Base-by-base conservation (phyloP, 148 eudicot species). In the Arctostaphylos glauca region DNA sequence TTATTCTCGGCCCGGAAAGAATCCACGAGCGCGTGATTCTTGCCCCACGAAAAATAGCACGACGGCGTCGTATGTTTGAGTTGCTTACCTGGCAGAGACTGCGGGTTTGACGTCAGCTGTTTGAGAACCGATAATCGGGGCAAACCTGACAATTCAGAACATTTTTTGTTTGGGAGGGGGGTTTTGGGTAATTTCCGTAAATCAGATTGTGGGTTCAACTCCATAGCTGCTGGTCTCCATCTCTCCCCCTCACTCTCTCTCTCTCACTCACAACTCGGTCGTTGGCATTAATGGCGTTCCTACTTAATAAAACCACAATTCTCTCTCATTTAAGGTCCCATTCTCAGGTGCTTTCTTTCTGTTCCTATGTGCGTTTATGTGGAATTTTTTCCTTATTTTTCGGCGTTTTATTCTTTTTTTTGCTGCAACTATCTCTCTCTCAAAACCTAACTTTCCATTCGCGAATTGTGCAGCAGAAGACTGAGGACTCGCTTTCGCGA, bases 241-340 rank as follows among this genome's bases (percentile, higher is more conserved):
- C 14, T 16, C 66, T 19, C 52, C 21, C 44, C 21, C 71, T 59
- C 73, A 64, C 80, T 78, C 81, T 43, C 81, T 74, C 80, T 41
- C 76, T 52, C 76, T 43, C 16, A n/a, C n/a, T n/a, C n/a, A n/a
- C n/a, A 60, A 76, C 79, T 46, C 79, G 9, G 43, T 18, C 19
- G 21, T 50, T 59, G 79, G 75, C 76, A 54, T 46, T 49, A 88
- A 94, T 95, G 98, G 97, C 97, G 78, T 90, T 90, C 52, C 84
- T 87, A 23, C 86, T 88, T n/a, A 86, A 88, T 68, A 92, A 85
- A 80, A 81, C 89, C 49, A 76, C 86, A 41, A 14, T 85, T 48
- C 85, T 92, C 78, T 93, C 94, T 64, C 87, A 82, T 3, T 80
- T 93, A 49, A 91, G 91, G 80, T 84, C 91, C 59, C 85, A 89